Base-by-base conservation (phyloP, 75 land plant species). In the Larix kaempferi region DNA sequence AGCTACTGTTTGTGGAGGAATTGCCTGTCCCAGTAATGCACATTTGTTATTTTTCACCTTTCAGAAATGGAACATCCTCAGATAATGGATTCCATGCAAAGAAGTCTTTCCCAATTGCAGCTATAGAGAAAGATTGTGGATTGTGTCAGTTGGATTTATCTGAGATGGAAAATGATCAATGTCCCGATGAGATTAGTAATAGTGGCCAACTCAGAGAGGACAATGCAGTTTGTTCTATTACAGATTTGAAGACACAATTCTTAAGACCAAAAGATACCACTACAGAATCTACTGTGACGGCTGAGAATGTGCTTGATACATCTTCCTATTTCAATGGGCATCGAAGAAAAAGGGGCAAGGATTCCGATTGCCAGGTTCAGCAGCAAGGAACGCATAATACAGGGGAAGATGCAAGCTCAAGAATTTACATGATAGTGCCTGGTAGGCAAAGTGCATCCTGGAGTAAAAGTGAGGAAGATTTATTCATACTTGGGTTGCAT, bases 401-500 rank as follows among this genome's bases (percentile, higher is more conserved):
- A 1, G 19, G 37, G 23, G 15, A 56, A 57, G 26, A 59, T 11
- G 59, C 25, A 75, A 56, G 41, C 39, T 69, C 52, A 19, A 17
- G 12, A 71, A 71, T 39, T 35, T 77, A 15, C 65, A 12, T 27
- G 79, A 78, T 78, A 55, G 77, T 88, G 74, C 94, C 89, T 77
- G 91, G 84, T 55, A 60, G 25, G 0, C 13, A 22, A 12, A 27
- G 74, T 76, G 76, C 22, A 1, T 37, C 82, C 1, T 93, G 95
- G 95, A 85, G 56, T 56, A 78, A 85, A 60, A 35, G 25, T 29
- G 93, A 89, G 54, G 67, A 33, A 44, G 85, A 85, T 1, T 65
- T 75, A 60, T 93, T 93, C 78, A 57, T 91, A 12, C 89, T 93
- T 44, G 95, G 95, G 71, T 83, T 93, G 21, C 89, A 89, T 75